Conservation (phyloP, 148 eudicot genomes). For the Rhododendron ovatum region DNA sequence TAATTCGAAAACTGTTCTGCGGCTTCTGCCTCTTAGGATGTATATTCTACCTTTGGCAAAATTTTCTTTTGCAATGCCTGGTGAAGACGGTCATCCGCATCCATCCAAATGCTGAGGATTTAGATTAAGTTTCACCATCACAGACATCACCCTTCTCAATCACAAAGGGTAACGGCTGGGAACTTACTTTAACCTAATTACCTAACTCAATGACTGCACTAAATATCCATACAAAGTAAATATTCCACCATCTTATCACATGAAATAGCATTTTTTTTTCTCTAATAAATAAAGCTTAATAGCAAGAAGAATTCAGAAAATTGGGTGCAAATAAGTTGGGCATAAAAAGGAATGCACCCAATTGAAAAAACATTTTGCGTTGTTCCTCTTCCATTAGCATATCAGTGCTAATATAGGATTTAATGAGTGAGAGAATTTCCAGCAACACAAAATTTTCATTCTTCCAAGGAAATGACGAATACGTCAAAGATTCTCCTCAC, state of each 20-base stretch:
- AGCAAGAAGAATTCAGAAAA: background rate
- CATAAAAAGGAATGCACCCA: background rate
- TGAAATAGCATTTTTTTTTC: background rate
- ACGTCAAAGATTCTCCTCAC: background rate
- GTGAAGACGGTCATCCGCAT: background rate
- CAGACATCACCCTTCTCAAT: background rate
- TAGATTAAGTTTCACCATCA: background rate
- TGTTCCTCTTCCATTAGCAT: background rate
- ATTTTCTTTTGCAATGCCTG: background rate
- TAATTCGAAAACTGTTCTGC: background rate
- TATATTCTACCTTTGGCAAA: background rate
- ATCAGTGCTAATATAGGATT: background rate
- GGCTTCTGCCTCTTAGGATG: background rate
- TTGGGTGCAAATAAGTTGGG: background rate
- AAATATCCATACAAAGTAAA: background rate
- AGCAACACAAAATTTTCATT: background rate
- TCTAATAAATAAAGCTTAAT: background rate
- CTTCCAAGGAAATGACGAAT: background rate
- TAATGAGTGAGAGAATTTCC: background rate
- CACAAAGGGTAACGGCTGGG: background rate
- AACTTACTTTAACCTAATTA: background rate
- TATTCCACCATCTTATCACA: background rate
- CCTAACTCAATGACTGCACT: background rate
- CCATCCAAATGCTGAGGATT: background rate
- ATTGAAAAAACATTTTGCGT: background rate